phyloP scores from a whole-genome alignment of 148 eudicot species.

The Dianthus caryophyllus region DNA sequence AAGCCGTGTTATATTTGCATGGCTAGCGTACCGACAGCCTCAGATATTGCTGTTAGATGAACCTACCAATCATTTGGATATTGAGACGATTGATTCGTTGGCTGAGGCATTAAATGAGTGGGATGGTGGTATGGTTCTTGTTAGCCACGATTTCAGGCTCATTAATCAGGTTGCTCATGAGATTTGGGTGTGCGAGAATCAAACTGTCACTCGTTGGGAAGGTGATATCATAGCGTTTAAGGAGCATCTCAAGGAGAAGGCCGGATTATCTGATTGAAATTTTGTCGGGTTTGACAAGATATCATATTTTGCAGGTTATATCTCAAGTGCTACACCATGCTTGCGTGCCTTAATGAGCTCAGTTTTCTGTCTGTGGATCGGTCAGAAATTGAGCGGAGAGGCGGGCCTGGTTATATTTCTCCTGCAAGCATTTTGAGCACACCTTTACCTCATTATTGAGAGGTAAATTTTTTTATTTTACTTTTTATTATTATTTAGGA shows the following conservation, averaged over 20 bases:
- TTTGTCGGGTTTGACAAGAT: not conserved
- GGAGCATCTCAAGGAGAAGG: constrained; percentile 64
- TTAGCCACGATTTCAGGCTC: constrained; percentile 91
- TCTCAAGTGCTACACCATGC: not conserved
- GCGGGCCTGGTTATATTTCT: not conserved
- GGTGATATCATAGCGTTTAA: constrained; percentile 90
- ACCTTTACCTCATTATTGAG: not conserved
- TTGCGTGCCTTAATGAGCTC: not conserved
- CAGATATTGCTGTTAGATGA: constrained; percentile 84
- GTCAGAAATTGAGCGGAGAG: not conserved
- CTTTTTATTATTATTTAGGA: not conserved
- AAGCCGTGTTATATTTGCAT: constrained; percentile 76
- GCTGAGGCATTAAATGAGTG: constrained; percentile 92
- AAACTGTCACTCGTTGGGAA: constrained; percentile 72
- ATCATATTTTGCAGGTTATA: not conserved
- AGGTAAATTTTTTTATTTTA: constrained; percentile 11
- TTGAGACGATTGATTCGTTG: constrained; percentile 85
- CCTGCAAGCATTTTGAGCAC: not conserved
- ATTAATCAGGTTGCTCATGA: constrained; percentile 94
- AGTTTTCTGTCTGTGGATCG: not conserved
- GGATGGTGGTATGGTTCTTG: constrained; percentile 98
- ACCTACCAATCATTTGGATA: constrained; percentile 94
- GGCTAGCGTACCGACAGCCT: constrained; percentile 81
- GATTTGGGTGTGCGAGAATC: constrained; percentile 97
- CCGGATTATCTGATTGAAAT: constrained; percentile 36